phyloP scores from a whole-genome alignment of 441 rosid genomes.

The Arabidopsis lyrata region DNA sequence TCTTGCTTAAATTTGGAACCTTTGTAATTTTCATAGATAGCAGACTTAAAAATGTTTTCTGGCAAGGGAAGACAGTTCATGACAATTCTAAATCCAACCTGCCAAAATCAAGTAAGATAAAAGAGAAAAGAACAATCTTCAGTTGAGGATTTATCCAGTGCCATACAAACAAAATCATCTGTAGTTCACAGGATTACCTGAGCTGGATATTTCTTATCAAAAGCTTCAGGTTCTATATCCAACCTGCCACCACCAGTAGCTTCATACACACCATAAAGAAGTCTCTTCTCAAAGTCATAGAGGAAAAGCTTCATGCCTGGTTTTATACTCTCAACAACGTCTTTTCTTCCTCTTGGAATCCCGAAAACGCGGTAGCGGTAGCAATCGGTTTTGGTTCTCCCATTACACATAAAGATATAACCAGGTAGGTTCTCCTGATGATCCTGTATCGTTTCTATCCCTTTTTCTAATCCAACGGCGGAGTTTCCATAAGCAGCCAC shows the following conservation, averaged over 20 bases:
- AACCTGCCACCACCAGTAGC: slow-evolving; percentile 53
- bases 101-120: slow-evolving; percentile 26
- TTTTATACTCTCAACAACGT: slow-evolving; percentile 47
- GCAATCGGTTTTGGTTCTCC: slow-evolving; percentile 55
- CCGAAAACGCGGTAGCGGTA: slow-evolving; percentile 57
- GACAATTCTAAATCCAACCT: slow-evolving; percentile 62
- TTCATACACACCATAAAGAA: slow-evolving; percentile 60
- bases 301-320: slow-evolving; percentile 63
- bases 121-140: neutral
- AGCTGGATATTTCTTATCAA: slow-evolving; percentile 48
- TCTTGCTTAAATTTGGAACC: slow-evolving; percentile 60
- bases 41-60: slow-evolving; percentile 54
- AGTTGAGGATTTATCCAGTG: neutral
- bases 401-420: slow-evolving; percentile 61
- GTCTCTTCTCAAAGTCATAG: slow-evolving; percentile 57
- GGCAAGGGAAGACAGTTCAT: slow-evolving; percentile 60
- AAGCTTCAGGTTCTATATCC: slow-evolving; percentile 51
- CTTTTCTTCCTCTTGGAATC: slow-evolving; percentile 46
- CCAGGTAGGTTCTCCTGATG: slow-evolving; percentile 48
- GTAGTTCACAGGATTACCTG: slow-evolving; percentile 40
- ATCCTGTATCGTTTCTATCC: slow-evolving; percentile 22
- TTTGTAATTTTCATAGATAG: slow-evolving; percentile 53
- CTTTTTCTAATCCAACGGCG: slow-evolving; percentile 20
- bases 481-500: slow-evolving; percentile 29
- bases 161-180: neutral